A percentile compares a stretch with the other conserved stretches of the same genome.
Evolutionary conservation across 2,329 filamentous ascomycete genomes (phyloP).

Genomic region (Phialocephala subalpina): DNA sequence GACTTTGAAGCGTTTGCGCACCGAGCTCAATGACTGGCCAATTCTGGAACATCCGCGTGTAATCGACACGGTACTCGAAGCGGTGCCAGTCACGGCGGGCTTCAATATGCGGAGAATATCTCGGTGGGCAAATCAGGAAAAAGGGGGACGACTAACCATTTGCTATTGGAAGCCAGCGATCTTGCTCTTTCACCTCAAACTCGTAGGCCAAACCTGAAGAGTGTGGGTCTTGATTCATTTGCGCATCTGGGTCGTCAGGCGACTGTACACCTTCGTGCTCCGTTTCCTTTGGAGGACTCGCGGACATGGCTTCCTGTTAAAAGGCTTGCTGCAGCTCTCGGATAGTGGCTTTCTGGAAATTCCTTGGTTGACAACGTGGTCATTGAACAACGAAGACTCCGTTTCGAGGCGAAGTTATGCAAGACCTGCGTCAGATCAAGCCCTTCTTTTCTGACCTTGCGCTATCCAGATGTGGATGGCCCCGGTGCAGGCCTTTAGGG

Average conservation of each 20-base stretch:
- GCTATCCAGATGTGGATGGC: conserved; percentile 26
- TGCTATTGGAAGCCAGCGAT: conserved; percentile 99
- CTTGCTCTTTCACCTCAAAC: conserved; percentile 80
- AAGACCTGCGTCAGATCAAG: conserved; percentile 14
- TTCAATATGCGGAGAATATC: conserved; percentile 39
- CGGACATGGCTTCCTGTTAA: conserved; percentile 81
- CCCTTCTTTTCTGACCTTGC: conserved; percentile 17
- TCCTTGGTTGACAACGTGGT: conserved; percentile 25
- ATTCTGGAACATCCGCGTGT: conserved; percentile 41
- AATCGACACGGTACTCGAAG: conserved; percentile 57
- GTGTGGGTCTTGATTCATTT: conserved; percentile 91
- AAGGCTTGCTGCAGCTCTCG: conserved; percentile 59
- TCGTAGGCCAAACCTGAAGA: conserved; percentile 73
- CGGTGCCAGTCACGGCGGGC: conserved; percentile 54
- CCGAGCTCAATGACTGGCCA: conserved; percentile 43
- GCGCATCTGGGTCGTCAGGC: conserved; percentile 87
- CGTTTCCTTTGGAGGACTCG: conserved; percentile 92
- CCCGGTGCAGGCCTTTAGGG: conserved; percentile 40
- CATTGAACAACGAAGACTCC: conserved; percentile 25
- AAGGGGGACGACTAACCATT: conserved; percentile 83
- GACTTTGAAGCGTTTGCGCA: conserved; percentile 40
- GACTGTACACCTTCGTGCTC: conserved; percentile 88
- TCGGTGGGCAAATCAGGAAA: conserved; percentile 59
- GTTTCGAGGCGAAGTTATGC: conserved; percentile 16
- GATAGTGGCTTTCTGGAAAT: conserved; percentile 33